phyloP scores from a whole-genome alignment of 2,329 filamentous ascomycete species.

The Fusarium sp. region DNA sequence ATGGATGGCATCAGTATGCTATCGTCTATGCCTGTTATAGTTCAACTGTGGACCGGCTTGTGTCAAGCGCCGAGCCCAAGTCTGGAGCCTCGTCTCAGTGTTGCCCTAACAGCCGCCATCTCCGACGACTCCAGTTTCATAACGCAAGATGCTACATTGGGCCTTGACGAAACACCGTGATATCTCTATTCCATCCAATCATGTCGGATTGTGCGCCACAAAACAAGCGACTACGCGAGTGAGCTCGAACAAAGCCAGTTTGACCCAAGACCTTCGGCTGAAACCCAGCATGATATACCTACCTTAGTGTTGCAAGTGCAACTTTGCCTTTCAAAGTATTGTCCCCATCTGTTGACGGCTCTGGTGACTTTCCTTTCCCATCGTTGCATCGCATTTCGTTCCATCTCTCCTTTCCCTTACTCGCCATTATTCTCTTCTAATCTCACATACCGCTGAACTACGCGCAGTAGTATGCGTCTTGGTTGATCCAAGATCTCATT shows the following conservation, averaged over 20 bases:
- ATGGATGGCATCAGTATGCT: conserved; percentile 4
- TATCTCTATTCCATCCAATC: conserved; percentile 34
- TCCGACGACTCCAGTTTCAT: conserved; percentile 59
- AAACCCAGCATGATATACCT: conserved; percentile 21
- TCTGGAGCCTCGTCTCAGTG: conserved; percentile 34
- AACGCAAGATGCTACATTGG: conserved; percentile 49
- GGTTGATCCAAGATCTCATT: conserved; percentile 33
- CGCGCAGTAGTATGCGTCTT: conserved; percentile 26
- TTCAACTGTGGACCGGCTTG: conserved; percentile 12
- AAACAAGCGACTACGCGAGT: conserved; percentile 23
- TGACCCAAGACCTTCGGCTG: conserved; percentile 38
- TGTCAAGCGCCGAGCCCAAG: conserved; percentile 17
- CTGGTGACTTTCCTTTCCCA: conserved; percentile 5
- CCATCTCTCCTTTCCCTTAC: conserved; percentile 23
- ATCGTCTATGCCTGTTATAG: conserved; percentile 8
- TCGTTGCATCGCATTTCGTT: conserved; percentile 22
- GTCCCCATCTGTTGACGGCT: conserved; percentile 9
- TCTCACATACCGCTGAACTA: conserved; percentile 22
- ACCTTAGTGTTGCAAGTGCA: conserved; percentile 31
- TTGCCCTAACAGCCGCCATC: conserved; percentile 35
- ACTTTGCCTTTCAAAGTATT: conserved; percentile 12
- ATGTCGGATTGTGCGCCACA: conserved; percentile 17
- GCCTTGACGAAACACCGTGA: conserved; percentile 27
- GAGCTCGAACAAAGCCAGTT: conserved; percentile 42
- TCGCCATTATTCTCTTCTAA: conserved; percentile 22